Evolutionary conservation across 345 rosid species (phyloP).

Genomic region (Anacardium occidentale): DNA sequence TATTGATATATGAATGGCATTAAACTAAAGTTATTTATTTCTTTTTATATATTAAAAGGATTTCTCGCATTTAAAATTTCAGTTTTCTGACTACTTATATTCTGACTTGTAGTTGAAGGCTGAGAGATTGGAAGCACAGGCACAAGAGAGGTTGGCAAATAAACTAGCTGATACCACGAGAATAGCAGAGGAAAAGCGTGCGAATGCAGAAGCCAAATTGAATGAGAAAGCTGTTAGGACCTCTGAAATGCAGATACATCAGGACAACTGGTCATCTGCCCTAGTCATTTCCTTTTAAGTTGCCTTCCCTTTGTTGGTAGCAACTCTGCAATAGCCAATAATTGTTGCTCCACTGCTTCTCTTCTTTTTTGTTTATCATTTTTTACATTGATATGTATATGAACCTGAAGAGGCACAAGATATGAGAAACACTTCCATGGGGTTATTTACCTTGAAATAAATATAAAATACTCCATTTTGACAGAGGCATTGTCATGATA

Average conservation of each 20-base stretch:
- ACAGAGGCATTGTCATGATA: not conserved
- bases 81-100: not conserved
- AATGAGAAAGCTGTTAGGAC: constrained; percentile 74
- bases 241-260: constrained; percentile 80
- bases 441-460: not conserved
- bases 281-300: constrained; percentile 62
- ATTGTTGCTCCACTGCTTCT: not conserved
- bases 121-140: constrained; percentile 83
- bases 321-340: constrained; percentile 2
- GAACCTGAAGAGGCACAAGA: constrained; percentile 1
- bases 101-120: constrained; percentile 56
- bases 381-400: constrained; percentile 1
- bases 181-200: constrained; percentile 80
- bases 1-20: not conserved
- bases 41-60: not conserved
- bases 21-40: too few species aligned
- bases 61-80: not conserved
- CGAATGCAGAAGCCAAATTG: constrained; percentile 78
- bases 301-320: constrained; percentile 82
- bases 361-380: not conserved
- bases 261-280: constrained; percentile 87
- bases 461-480: not conserved
- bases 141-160: constrained; percentile 65
- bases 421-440: not conserved
- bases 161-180: constrained; percentile 71